phyloP scores from a whole-genome alignment of 2,329 filamentous ascomycete genomes.

The Colletotrichum gigasporum region DNA sequence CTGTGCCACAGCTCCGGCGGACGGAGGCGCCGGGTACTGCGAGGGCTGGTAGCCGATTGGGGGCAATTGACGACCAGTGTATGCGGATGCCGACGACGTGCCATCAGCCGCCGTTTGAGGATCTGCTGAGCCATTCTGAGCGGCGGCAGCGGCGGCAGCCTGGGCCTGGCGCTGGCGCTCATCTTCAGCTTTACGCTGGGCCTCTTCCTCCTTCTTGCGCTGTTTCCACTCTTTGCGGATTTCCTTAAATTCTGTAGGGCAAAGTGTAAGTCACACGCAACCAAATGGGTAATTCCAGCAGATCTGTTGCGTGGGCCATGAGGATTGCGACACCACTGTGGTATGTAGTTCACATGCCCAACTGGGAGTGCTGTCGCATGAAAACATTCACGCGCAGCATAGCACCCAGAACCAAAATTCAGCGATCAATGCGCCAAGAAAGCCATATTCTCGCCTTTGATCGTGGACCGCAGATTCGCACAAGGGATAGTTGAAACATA shows the following conservation, averaged over 20 bases:
- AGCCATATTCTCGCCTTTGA: too few species aligned
- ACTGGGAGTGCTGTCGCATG: too few species aligned
- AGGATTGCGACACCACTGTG: too few species aligned
- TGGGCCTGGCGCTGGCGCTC: slow-evolving; percentile 73
- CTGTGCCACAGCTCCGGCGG: slow-evolving; percentile 56
- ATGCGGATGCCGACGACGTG: slow-evolving; percentile 63
- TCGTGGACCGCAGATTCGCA: too few species aligned
- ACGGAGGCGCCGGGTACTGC: slow-evolving; percentile 73
- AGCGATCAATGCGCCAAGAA: too few species aligned
- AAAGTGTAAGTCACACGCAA: too few species aligned
- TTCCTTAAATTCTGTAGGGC: slow-evolving; percentile 89
- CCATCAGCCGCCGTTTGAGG: slow-evolving; percentile 59
- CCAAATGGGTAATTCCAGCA: too few species aligned
- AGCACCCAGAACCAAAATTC: too few species aligned
- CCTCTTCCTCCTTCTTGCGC: slow-evolving; percentile 98
- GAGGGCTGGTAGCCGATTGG: slow-evolving; percentile 77
- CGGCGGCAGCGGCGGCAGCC: slow-evolving; percentile 57
- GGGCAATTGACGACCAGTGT: slow-evolving; percentile 72
- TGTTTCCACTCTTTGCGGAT: slow-evolving; percentile 99
- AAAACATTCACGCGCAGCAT: too few species aligned
- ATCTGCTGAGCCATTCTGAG: slow-evolving; percentile 60
- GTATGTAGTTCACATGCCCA: too few species aligned
- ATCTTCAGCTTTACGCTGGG: slow-evolving; percentile 87
- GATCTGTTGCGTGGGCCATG: too few species aligned
- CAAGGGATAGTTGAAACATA: slow-evolving; percentile 56